Evolutionary conservation across 2,329 filamentous ascomycete species (phyloP).

Genomic region (Alternaria burnsii): DNA sequence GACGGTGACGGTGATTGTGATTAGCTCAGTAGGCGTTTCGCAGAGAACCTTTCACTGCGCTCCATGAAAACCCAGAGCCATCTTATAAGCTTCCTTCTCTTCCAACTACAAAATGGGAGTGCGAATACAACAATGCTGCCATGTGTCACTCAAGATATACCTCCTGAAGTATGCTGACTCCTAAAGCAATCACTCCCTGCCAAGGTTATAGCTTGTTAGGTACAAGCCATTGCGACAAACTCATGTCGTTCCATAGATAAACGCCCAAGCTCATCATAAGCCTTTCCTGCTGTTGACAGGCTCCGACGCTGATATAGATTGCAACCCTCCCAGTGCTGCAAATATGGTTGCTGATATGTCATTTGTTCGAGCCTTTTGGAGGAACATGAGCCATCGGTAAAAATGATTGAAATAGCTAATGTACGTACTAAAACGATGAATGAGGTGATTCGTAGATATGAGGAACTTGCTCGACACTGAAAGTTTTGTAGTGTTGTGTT

Average conservation of each 20-base stretch:
- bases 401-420: background rate
- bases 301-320: background rate
- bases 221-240: background rate
- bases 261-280: background rate
- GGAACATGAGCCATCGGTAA: background rate
- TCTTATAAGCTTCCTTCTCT: background rate
- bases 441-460: background rate
- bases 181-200: background rate
- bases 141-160: background rate
- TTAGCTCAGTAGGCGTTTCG: background rate
- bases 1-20: background rate
- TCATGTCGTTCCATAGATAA: background rate
- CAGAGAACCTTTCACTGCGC: background rate
- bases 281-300: background rate
- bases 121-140: background rate
- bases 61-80: background rate
- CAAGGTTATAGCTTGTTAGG: background rate
- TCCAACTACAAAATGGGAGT: background rate
- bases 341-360: background rate
- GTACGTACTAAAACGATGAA: accelerated
- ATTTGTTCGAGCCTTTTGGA: background rate
- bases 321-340: background rate
- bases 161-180: background rate
- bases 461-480: background rate
- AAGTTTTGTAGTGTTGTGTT: background rate